Evolutionary conservation across 371 early-diverging fungal genomes (phyloP), one percentile per base, ranked within the genome.

Genomic region (Mucor ambiguus): DNA sequence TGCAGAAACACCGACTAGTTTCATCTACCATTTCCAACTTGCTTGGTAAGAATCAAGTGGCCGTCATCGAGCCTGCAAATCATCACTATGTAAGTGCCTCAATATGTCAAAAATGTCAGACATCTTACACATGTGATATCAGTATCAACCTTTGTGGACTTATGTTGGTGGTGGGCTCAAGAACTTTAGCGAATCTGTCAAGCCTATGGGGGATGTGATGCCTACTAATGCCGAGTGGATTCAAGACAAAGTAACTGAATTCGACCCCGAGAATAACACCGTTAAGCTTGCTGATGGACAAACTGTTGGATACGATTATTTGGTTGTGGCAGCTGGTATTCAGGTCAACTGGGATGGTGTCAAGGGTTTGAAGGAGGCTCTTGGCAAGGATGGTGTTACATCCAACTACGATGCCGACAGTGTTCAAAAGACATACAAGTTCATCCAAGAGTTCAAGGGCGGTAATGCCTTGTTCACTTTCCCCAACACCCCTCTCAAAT

Each of bases 391-490:
- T 66, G 92, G 92, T 44, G 93, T 94, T 11, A 88, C 92, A 24
- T 88, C 89, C 75, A 95, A 93, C 84, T 95, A 95, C 74, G 87
- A 89, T 58, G 77, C 83, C 8, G 82, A 89, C 20, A 88, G 86
- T 43, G 96, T 94, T 3, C 82, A 90, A 72, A 89, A 89, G 78
- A 92, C 94, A 0, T 83, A 81, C 66, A 80, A 92, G 72, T 92
- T 92, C 61, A 74, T 95, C 58, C 80, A 89, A 73, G 75, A 84
- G 16, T 89, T 92, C 73, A 89, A 86, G 71, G 91, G 89, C 29
- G 95, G 94, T 49, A 93, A 92, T 64, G 96, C 95, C 10, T 72
- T 96, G 58, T 96, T 96, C 73, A 95, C 95, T 24, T 93, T 94
- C 89, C 96, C 95, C 29, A 84, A 88, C 56, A 90, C 94, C 4